phyloP scores from a whole-genome alignment of 352 stramenopile species.

The Globisporangium cystogenes region DNA sequence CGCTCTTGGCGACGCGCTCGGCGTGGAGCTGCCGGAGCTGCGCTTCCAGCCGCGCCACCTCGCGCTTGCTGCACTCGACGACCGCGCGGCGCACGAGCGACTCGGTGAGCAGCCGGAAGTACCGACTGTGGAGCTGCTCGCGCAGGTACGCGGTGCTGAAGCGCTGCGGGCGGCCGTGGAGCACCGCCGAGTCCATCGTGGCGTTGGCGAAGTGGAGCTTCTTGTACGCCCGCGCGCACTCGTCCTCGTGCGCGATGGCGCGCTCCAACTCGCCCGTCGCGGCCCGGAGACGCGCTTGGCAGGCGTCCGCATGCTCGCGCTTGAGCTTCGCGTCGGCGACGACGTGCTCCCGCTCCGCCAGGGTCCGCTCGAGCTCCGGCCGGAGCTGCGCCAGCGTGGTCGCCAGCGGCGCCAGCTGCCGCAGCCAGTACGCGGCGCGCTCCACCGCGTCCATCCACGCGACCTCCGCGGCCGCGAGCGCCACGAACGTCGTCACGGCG shows the following conservation, averaged over 20 bases:
- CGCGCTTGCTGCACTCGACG: slow-evolving; percentile 36
- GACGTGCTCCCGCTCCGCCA: slow-evolving; percentile 46
- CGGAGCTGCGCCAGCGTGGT: slow-evolving; percentile 31
- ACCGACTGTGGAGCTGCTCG: slow-evolving; percentile 41
- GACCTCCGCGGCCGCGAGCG: slow-evolving; percentile 23
- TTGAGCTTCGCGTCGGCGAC: slow-evolving; percentile 48
- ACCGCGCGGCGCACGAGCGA: slow-evolving; percentile 42
- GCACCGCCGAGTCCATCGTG: slow-evolving; percentile 63
- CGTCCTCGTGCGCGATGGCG: slow-evolving; percentile 36
- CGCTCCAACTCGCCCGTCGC: slow-evolving; percentile 25
- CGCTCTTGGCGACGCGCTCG: slow-evolving; percentile 42
- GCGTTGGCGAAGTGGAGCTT: slow-evolving; percentile 43
- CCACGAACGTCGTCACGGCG: slow-evolving; percentile 46
- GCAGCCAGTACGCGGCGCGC: slow-evolving; percentile 28
- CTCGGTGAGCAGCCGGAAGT: slow-evolving; percentile 60
- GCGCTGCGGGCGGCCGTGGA: slow-evolving; percentile 56
- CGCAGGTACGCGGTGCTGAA: slow-evolving; percentile 60
- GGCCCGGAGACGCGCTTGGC: slow-evolving; percentile 25
- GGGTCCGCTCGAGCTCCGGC: slow-evolving; percentile 34
- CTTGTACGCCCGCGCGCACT: slow-evolving; percentile 23
- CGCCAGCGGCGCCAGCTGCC: slow-evolving; percentile 13
- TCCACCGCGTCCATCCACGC: slow-evolving; percentile 53
- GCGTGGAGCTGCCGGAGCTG: slow-evolving; percentile 27
- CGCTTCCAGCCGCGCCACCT: slow-evolving; percentile 27
- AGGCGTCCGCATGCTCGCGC: slow-evolving; percentile 33